These are phyloP conservation scores for Nowakowskiella sp. DNA, from an alignment of 192 early-diverging fungal species.

Conservation along the genomic window DNA sequence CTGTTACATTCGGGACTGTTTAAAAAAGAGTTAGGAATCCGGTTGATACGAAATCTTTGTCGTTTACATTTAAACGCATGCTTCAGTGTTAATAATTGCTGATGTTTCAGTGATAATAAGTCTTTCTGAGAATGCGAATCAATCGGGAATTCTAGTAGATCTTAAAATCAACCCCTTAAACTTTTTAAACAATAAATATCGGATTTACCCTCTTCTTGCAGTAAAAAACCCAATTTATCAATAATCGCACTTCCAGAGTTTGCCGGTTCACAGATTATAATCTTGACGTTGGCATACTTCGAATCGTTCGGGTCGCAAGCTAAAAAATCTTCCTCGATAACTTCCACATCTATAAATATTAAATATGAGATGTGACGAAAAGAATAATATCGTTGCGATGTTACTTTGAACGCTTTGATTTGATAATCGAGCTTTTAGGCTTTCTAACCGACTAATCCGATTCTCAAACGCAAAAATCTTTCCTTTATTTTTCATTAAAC, in stretches of 20 bases:
- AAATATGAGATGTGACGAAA: constrained; percentile 11
- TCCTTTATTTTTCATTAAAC: constrained; percentile 71
- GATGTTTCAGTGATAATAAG: constrained; percentile 28
- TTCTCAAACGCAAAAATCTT: constrained; percentile 81
- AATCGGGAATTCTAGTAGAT: constrained; percentile 70
- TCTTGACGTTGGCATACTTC: constrained; percentile 52
- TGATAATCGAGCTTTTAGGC: constrained; percentile 57
- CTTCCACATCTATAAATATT: constrained; percentile 32
- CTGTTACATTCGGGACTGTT: constrained; percentile 69
- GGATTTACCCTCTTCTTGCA: constrained; percentile 54
- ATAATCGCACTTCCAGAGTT: constrained; percentile 89
- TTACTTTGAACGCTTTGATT: constrained; percentile 62
- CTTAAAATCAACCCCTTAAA: background rate
- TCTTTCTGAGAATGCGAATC: constrained; percentile 42
- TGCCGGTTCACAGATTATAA: constrained; percentile 75
- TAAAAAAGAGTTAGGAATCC: background rate
- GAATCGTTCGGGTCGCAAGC: constrained; percentile 58
- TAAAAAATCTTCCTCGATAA: constrained; percentile 52
- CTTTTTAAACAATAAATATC: constrained; percentile 25
- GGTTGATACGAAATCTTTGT: background rate
- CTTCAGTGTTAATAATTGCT: constrained; percentile 62
- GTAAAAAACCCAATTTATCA: constrained; percentile 71
- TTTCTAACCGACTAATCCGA: constrained; percentile 61
- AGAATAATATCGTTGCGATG: constrained; percentile 3
- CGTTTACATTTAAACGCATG: constrained; percentile 56